Evolutionary conservation across 805 yeast genomes (phyloP), one percentile per base, ranked within the genome.

Genomic region (Saturnispora silvae): DNA sequence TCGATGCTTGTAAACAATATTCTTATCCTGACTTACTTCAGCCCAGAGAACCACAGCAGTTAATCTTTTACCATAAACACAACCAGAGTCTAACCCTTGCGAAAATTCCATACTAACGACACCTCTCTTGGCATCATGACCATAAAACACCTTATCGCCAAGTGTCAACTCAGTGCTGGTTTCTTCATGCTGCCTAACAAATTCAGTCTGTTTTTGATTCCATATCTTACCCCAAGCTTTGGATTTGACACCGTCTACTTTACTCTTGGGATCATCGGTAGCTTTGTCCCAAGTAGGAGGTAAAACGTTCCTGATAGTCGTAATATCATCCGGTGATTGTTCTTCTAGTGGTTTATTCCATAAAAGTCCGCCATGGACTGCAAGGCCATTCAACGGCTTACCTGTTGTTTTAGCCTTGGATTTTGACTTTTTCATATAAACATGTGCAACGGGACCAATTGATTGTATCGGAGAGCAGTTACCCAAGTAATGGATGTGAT

Each of bases 81-180:
- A 87, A 1, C 82, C 83, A 9, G 82, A 63, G 52, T 89, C 97
- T 28, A 87, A 60, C 0, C 96, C 97, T 49, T 72, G 74, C 3
- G 95, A 66, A 55, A 65, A 84, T 43, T 70, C 68, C 45, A 70
- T 69, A 34, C 77, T 45, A 38, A 70, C 74, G 34, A 86, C 67
- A 1, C 96, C 95, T 38, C 77, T 63, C 38, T 74, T 65, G 3
- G 96, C 94, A 52, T 84, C 94, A 52, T 87, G 97, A 1, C 96
- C 97, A 53, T 87, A 87, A 49, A 73, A 75, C 3, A 83, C 85
- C 17, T 68, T 57, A 3, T 48, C 44, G 3, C 59, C 61, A 20
- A 52, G 22, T 0, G 53, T 47, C 1, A 51, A 35, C 4, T 36
- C 40, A 6, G 44, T 22, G n/a, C n/a, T n/a, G 35, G 16, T 15